Evolutionary conservation across 1,284 basidiomycete species (phyloP), one percentile per base, ranked within the genome.

Genomic region (Pseudozyma tsukubaensis): DNA sequence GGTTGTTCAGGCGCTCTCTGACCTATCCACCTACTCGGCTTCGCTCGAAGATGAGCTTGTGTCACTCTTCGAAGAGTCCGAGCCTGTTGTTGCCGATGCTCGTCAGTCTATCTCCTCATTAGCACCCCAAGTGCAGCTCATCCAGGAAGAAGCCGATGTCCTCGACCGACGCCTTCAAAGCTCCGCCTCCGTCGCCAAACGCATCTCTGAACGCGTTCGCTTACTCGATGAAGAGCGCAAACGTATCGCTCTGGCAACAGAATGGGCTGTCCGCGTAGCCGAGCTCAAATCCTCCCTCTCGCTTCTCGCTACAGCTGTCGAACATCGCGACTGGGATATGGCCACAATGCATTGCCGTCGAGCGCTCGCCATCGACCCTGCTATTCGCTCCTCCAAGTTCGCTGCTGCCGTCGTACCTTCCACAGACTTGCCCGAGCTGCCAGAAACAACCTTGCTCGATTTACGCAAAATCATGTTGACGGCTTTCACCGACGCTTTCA

Each of bases 321-420:
- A 93, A 40, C 88, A 87, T 60, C 89, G 91, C 72, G 97, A 99
- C 83, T 99, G 96, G 95, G 96, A 98, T 83, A 90, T 92, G 14
- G 96, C 96, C 1, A 91, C 94, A 0, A 88, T 93, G 70, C 91
- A 94, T 80, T 97, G 95, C 85, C 90, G 92, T 18, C 87, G 93
- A 35, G 96, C 94, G 1, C 94, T 95, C 91, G 88, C 90, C 0
- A 87, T 97, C 29, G 91, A 94, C 4, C 82, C 87, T 5, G 89
- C 91, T 42, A 91, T 99, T 32, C 89, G 92, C 29, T 89, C 90
- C 21, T 93, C 94, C 8, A 88, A 89, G 2, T 99, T 98, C 83
- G 93, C 96, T 1, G 92, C 92, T 77, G 88, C 88, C 3, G 91
- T 92, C 1, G 94, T 99, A 18, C 97, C 97, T 9, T 94, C 94